These are phyloP conservation scores for Triangularia setosa DNA, from an alignment of 2,329 filamentous ascomycete genomes.

Conservation along the genomic window DNA sequence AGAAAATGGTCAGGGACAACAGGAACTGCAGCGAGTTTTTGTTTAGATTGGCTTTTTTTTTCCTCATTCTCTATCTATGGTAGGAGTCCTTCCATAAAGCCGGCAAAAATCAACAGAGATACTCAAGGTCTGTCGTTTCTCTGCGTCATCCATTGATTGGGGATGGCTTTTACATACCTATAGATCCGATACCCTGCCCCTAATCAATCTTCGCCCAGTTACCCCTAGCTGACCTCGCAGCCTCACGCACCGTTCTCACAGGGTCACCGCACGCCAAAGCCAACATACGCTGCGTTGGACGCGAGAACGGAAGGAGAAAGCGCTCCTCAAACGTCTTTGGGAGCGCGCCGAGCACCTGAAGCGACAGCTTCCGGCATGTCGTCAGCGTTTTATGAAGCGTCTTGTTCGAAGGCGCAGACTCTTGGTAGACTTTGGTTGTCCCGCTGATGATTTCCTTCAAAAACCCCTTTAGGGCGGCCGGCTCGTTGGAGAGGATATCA, in stretches of 20 bases:
- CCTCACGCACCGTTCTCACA: conserved; percentile 49
- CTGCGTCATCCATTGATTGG: background rate
- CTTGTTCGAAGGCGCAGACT: conserved; percentile 21
- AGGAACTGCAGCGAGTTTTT: background rate
- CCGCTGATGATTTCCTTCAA: conserved; percentile 47
- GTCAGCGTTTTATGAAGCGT: background rate
- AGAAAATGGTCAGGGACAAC: background rate
- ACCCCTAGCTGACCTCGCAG: conserved; percentile 45
- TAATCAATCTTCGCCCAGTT: conserved; percentile 43
- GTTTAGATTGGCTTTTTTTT: background rate
- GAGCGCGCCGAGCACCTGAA: conserved; percentile 46
- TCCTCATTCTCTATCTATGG: background rate
- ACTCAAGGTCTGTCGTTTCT: background rate
- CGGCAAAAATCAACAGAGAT: background rate
- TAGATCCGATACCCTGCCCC: conserved; percentile 21
- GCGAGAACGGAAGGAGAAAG: conserved; percentile 42
- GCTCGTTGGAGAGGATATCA: conserved; percentile 43
- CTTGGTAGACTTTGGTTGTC: conserved; percentile 35
- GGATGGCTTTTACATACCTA: background rate
- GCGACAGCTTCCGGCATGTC: conserved; percentile 42
- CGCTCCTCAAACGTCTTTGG: conserved; percentile 47
- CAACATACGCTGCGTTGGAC: conserved; percentile 44
- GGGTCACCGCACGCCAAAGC: conserved; percentile 50
- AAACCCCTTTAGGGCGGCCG: conserved; percentile 45
- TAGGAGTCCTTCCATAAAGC: background rate